Evolutionary conservation across 306 rosid species (phyloP), one percentile per base, ranked within the genome.

Genomic region (Citrullus amarus): DNA sequence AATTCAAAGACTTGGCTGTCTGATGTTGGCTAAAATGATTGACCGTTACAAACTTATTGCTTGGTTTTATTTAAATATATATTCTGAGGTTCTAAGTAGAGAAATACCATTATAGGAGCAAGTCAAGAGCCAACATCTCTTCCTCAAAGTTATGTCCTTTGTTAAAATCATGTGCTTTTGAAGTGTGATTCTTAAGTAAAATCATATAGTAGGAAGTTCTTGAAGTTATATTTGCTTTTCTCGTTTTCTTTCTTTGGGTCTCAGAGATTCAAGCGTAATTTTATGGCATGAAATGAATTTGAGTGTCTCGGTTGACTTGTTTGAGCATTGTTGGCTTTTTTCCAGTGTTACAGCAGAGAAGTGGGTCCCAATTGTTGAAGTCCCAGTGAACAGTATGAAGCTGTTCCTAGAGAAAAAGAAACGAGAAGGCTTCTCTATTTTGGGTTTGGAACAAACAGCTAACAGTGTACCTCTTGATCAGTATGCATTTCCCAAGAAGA

Each of bases 381-480:
- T 94, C 75, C 98, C 98, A 4, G 90, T 92, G 77, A 82, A 87
- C 78, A 92, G 96, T 82, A 81, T 94, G 84, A 92, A 92, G 83
- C 84, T 81, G 32, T 94, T 87, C 85, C 84, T 94, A 12, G 87
- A 92, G 92, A 92, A 91, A 80, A 94, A 91, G 86, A 92, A 92
- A 84, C 87, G 84, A 79, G 97, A 92, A 89, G 96, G 98, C 76
- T 92, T 86, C 86, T 94, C 97, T 75, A 85, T 94, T 82, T 85
- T 94, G 88, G 98, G 98, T 79, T 88, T 94, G 86, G 98, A 94
- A 87, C 98, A 92, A 86, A 94, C 98, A 32, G 98, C 98, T 60
- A 94, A 94, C 80, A 94, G 98, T 79, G 82, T 90, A 25, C 88
- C 93, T 41, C 97, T 94, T 78, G 96, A 94, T 83, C 90, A 84